Evolutionary conservation across 108 stramenopile genomes (phyloP).

Genomic region (Aurantiochytrium sp.): DNA sequence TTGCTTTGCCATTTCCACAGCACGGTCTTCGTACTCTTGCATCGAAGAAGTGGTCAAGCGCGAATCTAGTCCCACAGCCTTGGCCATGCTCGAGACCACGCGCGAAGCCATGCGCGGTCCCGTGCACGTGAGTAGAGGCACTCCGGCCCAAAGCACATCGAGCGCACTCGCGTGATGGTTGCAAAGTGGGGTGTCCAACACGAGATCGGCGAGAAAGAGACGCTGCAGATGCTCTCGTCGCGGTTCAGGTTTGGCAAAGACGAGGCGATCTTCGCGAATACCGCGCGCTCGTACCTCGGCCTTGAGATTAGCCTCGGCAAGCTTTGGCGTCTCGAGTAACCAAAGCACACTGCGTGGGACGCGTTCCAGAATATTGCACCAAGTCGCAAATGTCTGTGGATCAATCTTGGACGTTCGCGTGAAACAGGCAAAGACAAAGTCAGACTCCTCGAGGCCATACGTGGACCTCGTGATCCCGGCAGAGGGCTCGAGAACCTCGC

Average conservation of each 20-base stretch:
- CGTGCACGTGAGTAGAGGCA: slow-evolving; percentile 60
- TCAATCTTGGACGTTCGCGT: slow-evolving; percentile 79
- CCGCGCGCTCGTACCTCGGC: slow-evolving; percentile 41
- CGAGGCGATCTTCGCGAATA: slow-evolving; percentile 40
- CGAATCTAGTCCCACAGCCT: slow-evolving; percentile 40
- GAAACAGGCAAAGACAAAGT: slow-evolving; percentile 72
- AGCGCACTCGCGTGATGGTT: slow-evolving; percentile 75
- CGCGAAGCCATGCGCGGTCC: slow-evolving; percentile 69
- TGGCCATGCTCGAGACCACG: slow-evolving; percentile 63
- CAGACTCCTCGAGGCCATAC: slow-evolving; percentile 58
- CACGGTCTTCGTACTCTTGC: slow-evolving; percentile 56
- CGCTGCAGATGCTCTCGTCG: slow-evolving; percentile 66
- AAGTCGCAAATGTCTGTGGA: slow-evolving; percentile 61
- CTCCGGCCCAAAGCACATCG: slow-evolving; percentile 62
- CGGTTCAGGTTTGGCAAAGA: slow-evolving; percentile 63
- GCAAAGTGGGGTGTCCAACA: slow-evolving; percentile 73
- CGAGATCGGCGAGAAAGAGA: slow-evolving; percentile 64
- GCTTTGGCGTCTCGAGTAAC: slow-evolving; percentile 63
- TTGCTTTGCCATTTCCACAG: slow-evolving; percentile 50
- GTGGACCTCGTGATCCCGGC: slow-evolving; percentile 39
- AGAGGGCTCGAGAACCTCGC: slow-evolving; percentile 37
- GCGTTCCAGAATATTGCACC: slow-evolving; percentile 54
- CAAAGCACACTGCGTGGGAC: slow-evolving; percentile 60
- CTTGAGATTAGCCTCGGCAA: slow-evolving; percentile 63
- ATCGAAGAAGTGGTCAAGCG: slow-evolving; percentile 45